Conservation (phyloP, 495 filamentous ascomycete genomes). For the Trichoderma gamsii region DNA sequence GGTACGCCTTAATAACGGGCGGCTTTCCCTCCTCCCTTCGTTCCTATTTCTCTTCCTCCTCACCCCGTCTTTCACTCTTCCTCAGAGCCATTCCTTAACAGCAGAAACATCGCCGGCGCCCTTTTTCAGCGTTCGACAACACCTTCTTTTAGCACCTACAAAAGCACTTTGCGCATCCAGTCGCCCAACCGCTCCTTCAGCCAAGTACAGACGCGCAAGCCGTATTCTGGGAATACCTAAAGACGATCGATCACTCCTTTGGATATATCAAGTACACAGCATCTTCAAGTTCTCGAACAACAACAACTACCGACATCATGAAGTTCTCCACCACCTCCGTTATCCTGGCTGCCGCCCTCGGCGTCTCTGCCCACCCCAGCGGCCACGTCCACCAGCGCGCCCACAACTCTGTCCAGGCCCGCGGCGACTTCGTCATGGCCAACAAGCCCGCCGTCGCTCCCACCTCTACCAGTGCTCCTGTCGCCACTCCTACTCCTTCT, state of each 20-base stretch:
- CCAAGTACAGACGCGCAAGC: neutral
- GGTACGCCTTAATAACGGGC: neutral
- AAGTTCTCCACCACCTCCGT: conserved; percentile 14
- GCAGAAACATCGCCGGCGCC: neutral
- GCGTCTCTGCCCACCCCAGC: conserved; percentile 17
- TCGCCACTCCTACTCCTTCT: neutral
- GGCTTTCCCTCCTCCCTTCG: neutral
- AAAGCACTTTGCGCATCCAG: neutral
- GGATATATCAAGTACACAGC: conserved; percentile 11
- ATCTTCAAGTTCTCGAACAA: neutral
- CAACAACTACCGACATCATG: conserved; percentile 6
- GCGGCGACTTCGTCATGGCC: conserved; percentile 12
- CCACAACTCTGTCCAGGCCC: neutral
- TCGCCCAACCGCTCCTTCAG: conserved; percentile 13
- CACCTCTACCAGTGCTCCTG: neutral
- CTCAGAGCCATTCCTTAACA: conserved; percentile 6
- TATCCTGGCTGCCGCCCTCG: conserved; percentile 9
- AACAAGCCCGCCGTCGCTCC: conserved; percentile 1
- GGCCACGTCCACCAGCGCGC: conserved; percentile 8
- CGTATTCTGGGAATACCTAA: neutral
- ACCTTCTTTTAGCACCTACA: conserved; percentile 1
- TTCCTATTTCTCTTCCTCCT: conserved; percentile 7
- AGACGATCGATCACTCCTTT: conserved; percentile 9
- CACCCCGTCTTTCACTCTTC: neutral
- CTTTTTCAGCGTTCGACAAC: neutral